Evolutionary conservation across 306 rosid species (phyloP), one percentile per base, ranked within the genome.

Genomic region (Medicago ruthenica): DNA sequence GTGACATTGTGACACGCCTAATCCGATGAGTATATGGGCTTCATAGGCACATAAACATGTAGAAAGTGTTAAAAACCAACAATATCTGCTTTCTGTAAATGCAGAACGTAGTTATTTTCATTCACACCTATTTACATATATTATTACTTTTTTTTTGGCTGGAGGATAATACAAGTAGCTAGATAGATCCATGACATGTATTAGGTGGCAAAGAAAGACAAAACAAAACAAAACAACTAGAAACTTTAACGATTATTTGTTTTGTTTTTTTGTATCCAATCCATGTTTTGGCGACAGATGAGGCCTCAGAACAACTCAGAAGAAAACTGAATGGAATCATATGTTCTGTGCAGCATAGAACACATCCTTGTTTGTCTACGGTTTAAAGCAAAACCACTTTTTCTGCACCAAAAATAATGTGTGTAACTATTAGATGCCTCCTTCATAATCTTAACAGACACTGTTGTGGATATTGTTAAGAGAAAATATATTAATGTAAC

Each of bases 321-420:
- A 67, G 74, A 73, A 78, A 65, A 73, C 62, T 63, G 58, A 62
- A 54, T 36, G 16, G 59, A 76, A 67, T 41, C 68, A 73, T 18
- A 20, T 71, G 39, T 70, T 59, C 59, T 57, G 4, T 15, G 48
- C 36, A 68, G 59, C 73, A 59, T 8, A 36, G 31, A 31, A 41
- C 11, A 21, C 69, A 42, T 51, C 79, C 66, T 61, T 68, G 12
- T 44, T 40, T 39, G 16, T 67, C 70, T 64, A 83, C 2, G 81
- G 79, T 59, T 42, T 69, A 41, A 86, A 84, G 87, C 96, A 91
- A 80, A 91, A 80, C 96, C 92, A 90, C 75, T 82, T 90, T 79
- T 79, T 86, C 96, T 90, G 93, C 86, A 72, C 4, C 48, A 47
- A 61, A 20, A 47, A 34, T 6, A 76, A 21, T 8, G 7, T 16